Conservation (phyloP, 2,329 filamentous ascomycete genomes). For the Podosphaera leucotricha region DNA sequence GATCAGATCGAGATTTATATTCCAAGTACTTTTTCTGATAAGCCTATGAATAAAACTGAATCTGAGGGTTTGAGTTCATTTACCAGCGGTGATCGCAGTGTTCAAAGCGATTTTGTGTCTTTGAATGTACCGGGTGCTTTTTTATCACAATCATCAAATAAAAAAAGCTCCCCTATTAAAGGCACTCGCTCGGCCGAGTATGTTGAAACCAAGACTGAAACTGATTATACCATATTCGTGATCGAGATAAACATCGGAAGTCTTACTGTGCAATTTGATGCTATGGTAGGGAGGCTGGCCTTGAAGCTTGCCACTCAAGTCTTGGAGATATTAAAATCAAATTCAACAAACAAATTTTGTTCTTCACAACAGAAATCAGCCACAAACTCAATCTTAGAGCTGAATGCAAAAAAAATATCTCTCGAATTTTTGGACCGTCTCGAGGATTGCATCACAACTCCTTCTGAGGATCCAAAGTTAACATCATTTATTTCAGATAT, state of each 20-base stretch:
- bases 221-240: constrained; percentile 2
- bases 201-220: constrained; percentile 1
- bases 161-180: not conserved
- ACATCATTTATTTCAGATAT: constrained; percentile 8
- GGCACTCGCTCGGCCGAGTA: not conserved
- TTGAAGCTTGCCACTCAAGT: constrained; percentile 13
- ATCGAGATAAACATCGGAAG: constrained; percentile 13
- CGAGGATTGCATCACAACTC: constrained; percentile 8
- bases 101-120: constrained; percentile 16
- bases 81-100: constrained; percentile 6
- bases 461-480: constrained; percentile 1
- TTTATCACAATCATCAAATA: constrained; percentile 21
- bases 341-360: constrained; percentile 1
- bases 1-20: constrained; percentile 17
- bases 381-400: not conserved
- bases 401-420: constrained; percentile 12
- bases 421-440: constrained; percentile 15
- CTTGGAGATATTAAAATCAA: constrained; percentile 8
- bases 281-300: constrained; percentile 15
- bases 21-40: constrained; percentile 4
- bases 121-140: constrained; percentile 37
- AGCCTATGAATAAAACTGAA: constrained; percentile 1
- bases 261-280: constrained; percentile 14
- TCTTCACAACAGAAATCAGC: not conserved
- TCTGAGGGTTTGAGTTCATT: constrained; percentile 2